phyloP scores from a whole-genome alignment of 2,329 filamentous ascomycete genomes.

The Ophiobolus disseminans region DNA sequence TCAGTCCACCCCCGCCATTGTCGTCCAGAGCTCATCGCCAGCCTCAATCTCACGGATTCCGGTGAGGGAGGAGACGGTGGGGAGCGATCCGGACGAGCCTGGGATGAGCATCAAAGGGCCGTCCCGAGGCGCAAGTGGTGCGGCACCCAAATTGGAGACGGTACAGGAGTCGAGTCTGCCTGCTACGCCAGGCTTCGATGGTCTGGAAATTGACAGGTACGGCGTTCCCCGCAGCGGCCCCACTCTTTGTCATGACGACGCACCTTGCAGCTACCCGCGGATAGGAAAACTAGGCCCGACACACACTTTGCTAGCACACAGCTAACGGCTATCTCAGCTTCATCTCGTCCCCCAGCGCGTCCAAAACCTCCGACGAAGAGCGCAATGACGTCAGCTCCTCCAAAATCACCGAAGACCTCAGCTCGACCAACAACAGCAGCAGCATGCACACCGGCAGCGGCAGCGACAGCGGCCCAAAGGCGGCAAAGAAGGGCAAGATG shows the following conservation, averaged over 20 bases:
- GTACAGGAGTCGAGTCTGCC: constrained; percentile 85
- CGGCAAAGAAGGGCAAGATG: constrained; percentile 38
- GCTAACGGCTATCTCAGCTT: constrained; percentile 28
- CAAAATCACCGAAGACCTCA: constrained; percentile 57
- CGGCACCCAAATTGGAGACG: constrained; percentile 76
- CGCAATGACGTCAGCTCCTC: constrained; percentile 54
- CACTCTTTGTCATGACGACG: constrained; percentile 38
- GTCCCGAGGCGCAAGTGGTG: constrained; percentile 63
- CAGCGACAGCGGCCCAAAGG: constrained; percentile 65
- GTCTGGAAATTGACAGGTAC: constrained; percentile 40
- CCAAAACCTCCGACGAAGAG: constrained; percentile 43
- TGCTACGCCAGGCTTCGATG: constrained; percentile 67
- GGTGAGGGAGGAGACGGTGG: constrained; percentile 34
- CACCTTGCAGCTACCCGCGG: constrained; percentile 25
- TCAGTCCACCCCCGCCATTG: constrained; percentile 51
- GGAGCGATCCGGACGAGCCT: constrained; percentile 49
- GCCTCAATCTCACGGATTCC: constrained; percentile 43
- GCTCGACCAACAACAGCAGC: constrained; percentile 50
- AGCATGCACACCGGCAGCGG: constrained; percentile 61
- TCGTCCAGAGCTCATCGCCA: constrained; percentile 55
- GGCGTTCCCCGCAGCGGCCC: constrained; percentile 36
- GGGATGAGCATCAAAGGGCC: constrained; percentile 48
- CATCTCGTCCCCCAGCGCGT: constrained; percentile 17
- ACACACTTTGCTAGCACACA: constrained; percentile 20
- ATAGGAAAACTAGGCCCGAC: constrained; percentile 24